Percentiles rank a stretch among this genome's conserved stretches.
Conservation (phyloP, 1,284 basidiomycete species). For the Rhodotorula sp. region DNA sequence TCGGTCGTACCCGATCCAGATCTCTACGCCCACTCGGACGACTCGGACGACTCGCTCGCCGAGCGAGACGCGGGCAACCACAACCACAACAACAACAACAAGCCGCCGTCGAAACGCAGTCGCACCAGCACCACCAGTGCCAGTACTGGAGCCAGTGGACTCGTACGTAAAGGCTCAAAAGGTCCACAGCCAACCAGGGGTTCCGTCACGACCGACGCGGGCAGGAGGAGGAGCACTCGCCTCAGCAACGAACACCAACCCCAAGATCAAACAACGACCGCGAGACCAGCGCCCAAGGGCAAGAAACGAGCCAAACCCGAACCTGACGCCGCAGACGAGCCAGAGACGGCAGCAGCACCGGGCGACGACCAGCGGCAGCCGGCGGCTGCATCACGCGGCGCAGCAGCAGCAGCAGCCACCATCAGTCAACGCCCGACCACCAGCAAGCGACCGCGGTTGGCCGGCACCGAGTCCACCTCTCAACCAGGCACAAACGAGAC, state of each 20-base stretch:
- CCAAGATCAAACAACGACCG: neutral
- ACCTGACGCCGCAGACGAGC: neutral
- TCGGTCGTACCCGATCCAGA: constrained; percentile 30
- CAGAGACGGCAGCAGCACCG: neutral
- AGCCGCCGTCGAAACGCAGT: neutral
- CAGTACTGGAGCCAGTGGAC: neutral
- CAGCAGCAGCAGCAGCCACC: neutral
- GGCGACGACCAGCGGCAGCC: neutral
- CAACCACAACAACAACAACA: neutral
- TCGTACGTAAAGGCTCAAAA: constrained; percentile 2
- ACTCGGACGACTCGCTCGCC: constrained; percentile 1
- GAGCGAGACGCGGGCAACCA: neutral
- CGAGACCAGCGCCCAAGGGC: neutral
- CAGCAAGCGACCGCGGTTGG: constrained; percentile 9
- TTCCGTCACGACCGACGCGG: constrained; percentile 5
- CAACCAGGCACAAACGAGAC: neutral
- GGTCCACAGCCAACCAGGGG: constrained; percentile 2
- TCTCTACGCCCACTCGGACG: constrained; percentile 29
- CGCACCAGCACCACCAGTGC: neutral
- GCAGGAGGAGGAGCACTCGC: constrained; percentile 11
- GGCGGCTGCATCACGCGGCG: neutral
- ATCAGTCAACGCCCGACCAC: neutral
- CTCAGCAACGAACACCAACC: constrained; percentile 7
- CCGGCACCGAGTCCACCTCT: neutral
- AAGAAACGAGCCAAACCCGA: neutral